Evolutionary conservation across 2,329 filamentous ascomycete genomes (phyloP).

Genomic region (Geosmithia flava): DNA sequence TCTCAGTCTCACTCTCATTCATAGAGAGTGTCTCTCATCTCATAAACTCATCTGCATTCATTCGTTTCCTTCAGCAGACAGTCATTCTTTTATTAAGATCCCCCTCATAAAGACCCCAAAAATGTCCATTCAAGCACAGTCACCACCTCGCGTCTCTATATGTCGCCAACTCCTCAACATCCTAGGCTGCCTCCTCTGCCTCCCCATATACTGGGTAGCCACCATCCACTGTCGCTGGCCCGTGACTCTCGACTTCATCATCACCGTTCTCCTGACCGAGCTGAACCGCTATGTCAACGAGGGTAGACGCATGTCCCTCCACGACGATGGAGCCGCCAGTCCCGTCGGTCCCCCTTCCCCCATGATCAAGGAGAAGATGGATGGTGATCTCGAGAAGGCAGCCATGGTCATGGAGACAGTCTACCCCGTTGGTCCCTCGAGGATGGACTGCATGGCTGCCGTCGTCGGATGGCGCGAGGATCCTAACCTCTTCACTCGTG

Average conservation of each 20-base stretch:
- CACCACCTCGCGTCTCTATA: not conserved
- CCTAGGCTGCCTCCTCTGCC: conserved; percentile 7
- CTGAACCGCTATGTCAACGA: conserved; percentile 10
- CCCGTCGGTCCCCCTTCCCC: not conserved
- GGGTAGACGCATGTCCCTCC: conserved; percentile 7
- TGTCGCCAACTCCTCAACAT: conserved; percentile 7
- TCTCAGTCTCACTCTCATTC: too few species aligned
- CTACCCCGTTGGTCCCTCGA: not conserved
- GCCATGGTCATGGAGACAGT: not conserved
- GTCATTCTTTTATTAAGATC: not conserved
- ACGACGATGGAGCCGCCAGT: conserved; percentile 2
- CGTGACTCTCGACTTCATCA: conserved; percentile 9
- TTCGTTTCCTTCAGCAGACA: not conserved
- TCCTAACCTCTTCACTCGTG: conserved; percentile 8
- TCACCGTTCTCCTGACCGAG: conserved; percentile 9
- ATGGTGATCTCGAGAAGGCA: conserved; percentile 3
- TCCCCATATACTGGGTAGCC: conserved; percentile 8
- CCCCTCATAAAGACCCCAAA: not conserved
- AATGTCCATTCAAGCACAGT: too few species aligned
- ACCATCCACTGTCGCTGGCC: conserved; percentile 10
- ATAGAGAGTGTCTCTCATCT: too few species aligned
- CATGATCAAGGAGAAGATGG: conserved; percentile 5
- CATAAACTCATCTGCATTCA: too few species aligned
- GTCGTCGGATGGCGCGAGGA: conserved; percentile 13
- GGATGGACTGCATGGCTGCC: conserved; percentile 9